Conservation (phyloP, 768 basidiomycete genomes). For the Udeniomyces megalosporus region DNA sequence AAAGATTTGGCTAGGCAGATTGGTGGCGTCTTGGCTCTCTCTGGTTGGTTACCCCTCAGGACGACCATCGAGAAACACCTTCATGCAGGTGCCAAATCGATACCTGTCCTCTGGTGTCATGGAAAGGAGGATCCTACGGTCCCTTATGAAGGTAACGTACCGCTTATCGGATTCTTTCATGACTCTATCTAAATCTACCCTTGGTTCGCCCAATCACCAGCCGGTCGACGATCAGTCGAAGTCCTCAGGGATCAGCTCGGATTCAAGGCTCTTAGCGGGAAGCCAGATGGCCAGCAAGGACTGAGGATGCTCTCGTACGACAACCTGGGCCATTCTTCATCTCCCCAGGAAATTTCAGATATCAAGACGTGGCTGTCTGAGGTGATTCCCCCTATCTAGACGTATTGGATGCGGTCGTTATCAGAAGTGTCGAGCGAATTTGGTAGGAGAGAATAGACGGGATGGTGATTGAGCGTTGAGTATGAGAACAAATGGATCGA, state of each 20-base stretch:
- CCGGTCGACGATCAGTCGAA: constrained; percentile 40
- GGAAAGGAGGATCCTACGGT: constrained; percentile 64
- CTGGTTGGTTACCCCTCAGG: constrained; percentile 61
- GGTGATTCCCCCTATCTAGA: constrained; percentile 6
- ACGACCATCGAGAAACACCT: constrained; percentile 56
- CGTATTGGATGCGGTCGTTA: no score
- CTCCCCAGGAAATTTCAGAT: constrained; percentile 50
- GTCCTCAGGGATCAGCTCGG: constrained; percentile 43
- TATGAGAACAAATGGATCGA: background rate
- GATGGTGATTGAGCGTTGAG: background rate
- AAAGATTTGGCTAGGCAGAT: constrained; percentile 5
- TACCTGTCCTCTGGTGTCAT: constrained; percentile 77
- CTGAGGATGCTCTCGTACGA: constrained; percentile 52
- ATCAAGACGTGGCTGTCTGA: constrained; percentile 40
- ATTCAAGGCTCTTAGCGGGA: constrained; percentile 26
- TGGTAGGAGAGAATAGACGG: no score
- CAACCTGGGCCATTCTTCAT: constrained; percentile 51
- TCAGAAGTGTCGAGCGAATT: no score
- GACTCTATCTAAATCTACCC: background rate
- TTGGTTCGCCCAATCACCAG: constrained; percentile 11
- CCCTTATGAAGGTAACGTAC: constrained; percentile 34
- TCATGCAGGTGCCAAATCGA: constrained; percentile 41
- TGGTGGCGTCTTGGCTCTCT: constrained; percentile 36
- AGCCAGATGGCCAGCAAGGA: constrained; percentile 34
- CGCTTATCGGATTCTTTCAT: background rate